Conservation (phyloP, 2,329 filamentous ascomycete species). For the Hymenoscyphus repandus region DNA sequence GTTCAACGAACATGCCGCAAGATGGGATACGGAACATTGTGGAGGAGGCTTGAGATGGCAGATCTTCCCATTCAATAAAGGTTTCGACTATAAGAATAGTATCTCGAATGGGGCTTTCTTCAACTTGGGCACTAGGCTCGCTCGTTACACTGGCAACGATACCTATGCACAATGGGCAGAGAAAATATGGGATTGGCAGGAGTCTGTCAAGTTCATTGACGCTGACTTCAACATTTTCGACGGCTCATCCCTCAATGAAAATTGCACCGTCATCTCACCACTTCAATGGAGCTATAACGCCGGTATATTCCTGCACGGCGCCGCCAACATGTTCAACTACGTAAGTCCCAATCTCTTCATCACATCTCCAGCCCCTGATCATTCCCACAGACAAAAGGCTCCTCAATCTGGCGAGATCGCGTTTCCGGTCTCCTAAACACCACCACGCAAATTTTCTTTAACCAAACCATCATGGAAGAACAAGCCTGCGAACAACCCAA, state of each 20-base stretch:
- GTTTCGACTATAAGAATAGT: conserved; percentile 72
- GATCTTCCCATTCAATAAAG: conserved; percentile 75
- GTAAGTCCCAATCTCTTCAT: conserved; percentile 31
- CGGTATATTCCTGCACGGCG: conserved; percentile 62
- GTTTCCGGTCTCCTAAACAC: conserved; percentile 51
- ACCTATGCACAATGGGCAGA: conserved; percentile 76
- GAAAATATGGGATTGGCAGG: conserved; percentile 66
- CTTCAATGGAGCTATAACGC: conserved; percentile 67
- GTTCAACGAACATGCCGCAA: conserved; percentile 69
- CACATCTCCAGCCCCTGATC: background rate
- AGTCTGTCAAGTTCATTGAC: conserved; percentile 52
- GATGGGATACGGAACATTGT: conserved; percentile 66
- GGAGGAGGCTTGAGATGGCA: conserved; percentile 78
- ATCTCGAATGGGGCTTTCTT: conserved; percentile 59
- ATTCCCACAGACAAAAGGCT: conserved; percentile 34
- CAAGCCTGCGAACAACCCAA: conserved; percentile 57
- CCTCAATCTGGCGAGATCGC: conserved; percentile 50
- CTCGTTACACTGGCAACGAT: conserved; percentile 70
- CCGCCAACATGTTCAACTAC: conserved; percentile 64
- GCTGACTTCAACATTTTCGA: conserved; percentile 55
- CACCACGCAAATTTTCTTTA: conserved; percentile 45
- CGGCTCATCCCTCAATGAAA: conserved; percentile 48
- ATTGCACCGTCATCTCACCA: conserved; percentile 51
- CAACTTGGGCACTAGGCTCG: conserved; percentile 59
- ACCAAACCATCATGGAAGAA: conserved; percentile 54